Base-by-base conservation (phyloP, 2,329 filamentous ascomycete genomes). In the Claviceps sp. region DNA sequence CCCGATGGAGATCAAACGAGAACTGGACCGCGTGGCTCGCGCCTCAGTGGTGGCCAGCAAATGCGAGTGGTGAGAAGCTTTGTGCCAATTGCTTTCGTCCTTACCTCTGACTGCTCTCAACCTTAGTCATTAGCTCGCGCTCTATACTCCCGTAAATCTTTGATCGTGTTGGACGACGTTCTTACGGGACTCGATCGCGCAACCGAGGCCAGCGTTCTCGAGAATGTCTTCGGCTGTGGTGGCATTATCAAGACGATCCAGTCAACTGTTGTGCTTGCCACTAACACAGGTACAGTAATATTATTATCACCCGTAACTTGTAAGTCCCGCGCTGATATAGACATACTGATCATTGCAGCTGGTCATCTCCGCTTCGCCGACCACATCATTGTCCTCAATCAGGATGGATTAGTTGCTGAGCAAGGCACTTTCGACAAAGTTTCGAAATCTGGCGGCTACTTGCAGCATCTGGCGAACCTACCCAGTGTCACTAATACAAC, bases 151-250 rank as follows among this genome's bases (percentile, higher is more conserved):
- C 50, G 56, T n/a, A 56, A 56, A 13, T 37, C 52, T 2, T 52
- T 66, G 7, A 50, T 66, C 2, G 55, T 68, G 6, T 54, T 67
- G 1, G 66, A 68, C 34, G 66, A 67, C 37, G 60, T 65, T 5
- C 57, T 67, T 16, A 66, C 62, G 1, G 66, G 65, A 3, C 60
- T 70, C 2, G 68, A 70, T 50, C 58, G 62, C 5, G 58, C 66
- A 7, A 72, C 70, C 0, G 67, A 70, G 47, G 58, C 65, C 24
- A 61, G 63, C 9, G 65, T 72, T 1, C 67, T 70, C 37, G 55
- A 61, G 0, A 58, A 59, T 2, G 63, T 71, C 0, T 68, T 72
- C 48, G 62, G 64, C 1, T 26, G 30, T 4, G 57, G 58, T n/a
- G 67, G 68, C 0, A 50, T 71, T 9, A 52, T 66, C 8, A 55